These are phyloP conservation scores for Aspergillus fumigatiaffinis DNA, from an alignment of 2,329 filamentous ascomycete genomes.

Conservation along the genomic window DNA sequence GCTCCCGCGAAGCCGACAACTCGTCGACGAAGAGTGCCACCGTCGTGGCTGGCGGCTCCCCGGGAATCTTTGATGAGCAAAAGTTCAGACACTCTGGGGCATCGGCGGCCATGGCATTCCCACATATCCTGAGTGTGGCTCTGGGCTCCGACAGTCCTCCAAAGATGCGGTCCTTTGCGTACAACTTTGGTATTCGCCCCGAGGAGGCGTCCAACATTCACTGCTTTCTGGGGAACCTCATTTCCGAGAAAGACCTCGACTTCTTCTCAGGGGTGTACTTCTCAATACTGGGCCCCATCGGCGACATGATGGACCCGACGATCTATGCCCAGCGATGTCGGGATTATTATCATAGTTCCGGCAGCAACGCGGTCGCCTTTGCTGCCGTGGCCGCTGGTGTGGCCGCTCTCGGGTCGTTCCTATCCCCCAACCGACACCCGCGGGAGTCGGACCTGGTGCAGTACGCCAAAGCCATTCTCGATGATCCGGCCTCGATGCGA, in stretches of 20 bases:
- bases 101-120: constrained; percentile 29
- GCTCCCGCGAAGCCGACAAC: background rate
- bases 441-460: constrained; percentile 26
- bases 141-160: constrained; percentile 25
- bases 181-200: constrained; percentile 30
- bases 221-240: constrained; percentile 18
- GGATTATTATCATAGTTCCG: constrained; percentile 20
- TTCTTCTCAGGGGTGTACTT: constrained; percentile 22
- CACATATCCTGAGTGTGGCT: constrained; percentile 24
- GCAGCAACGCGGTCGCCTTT: constrained; percentile 18
- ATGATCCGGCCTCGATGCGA: constrained; percentile 28
- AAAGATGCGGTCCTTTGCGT: constrained; percentile 23
- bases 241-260: constrained; percentile 22
- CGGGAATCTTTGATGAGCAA: constrained; percentile 25
- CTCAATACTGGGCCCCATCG: constrained; percentile 17
- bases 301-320: constrained; percentile 20
- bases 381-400: constrained; percentile 26
- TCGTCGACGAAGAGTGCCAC: constrained; percentile 12
- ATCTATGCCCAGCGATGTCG: constrained; percentile 26
- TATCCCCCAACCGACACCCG: constrained; percentile 20
- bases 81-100: constrained; percentile 25
- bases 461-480: constrained; percentile 30
- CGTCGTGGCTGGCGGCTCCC: background rate
- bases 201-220: constrained; percentile 25
- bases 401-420: constrained; percentile 26